Evolutionary conservation across 352 stramenopile species (phyloP), one percentile per base, ranked within the genome.

Genomic region (Phytopythium montanum): DNA sequence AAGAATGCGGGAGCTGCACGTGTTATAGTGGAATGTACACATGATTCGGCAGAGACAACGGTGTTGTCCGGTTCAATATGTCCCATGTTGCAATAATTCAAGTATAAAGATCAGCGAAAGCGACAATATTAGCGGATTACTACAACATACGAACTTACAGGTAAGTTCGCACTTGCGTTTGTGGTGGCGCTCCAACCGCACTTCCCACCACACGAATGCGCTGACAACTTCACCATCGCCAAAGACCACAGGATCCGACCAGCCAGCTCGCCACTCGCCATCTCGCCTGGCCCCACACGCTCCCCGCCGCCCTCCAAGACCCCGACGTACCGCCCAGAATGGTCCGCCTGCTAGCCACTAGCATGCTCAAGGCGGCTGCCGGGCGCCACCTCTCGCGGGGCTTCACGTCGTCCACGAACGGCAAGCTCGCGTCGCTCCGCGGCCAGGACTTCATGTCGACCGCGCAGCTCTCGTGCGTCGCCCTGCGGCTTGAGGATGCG

Each of bases 391-490:
- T 55, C 18, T 29, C 34, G 53, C 59, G 59, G 31, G 42, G 56
- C 26, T 64, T 69, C 29, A 29, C 55, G 55, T 69, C 64, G 16
- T 60, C 64, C 21, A 61, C 54, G 29, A 64, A 79, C 57, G 63
- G 48, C 18, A 70, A 81, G 41, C 53, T 84, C 34, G 68, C 72
- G 59, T 74, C 77, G 41, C 76, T 93, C n/a, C 58, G 70, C 36
- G 81, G 79, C 23, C 59, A 83, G 55, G 86, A 80, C 71, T 90
- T 93, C 59, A 70, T 93, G 56, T 93, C 81, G 28, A 91, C 81
- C 10, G 69, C 73, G 26, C 68, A 93, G 52, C 71, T 93, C 42
- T 80, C 70, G 70, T 80, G 42, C 51, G 70, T 46, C 4, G 21
- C 26, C 9, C 33, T 38, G 33, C 9, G 5, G 33, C 10, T 38